Conservation (phyloP, 768 basidiomycete genomes). For the Pleurotus salmoneostramineus region DNA sequence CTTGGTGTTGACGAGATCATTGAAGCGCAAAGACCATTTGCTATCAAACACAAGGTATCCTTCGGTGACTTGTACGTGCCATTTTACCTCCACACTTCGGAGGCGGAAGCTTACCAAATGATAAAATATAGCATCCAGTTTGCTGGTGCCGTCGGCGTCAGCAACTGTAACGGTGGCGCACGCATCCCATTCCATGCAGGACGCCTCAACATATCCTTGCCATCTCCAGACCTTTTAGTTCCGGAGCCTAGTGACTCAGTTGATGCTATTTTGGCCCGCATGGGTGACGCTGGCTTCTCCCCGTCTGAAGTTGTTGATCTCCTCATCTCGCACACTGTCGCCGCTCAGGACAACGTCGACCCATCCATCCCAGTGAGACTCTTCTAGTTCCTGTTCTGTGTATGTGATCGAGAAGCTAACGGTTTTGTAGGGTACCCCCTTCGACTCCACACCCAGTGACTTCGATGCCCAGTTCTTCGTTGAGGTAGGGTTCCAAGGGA, state of each 20-base stretch:
- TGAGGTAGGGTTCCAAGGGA: constrained; percentile 14
- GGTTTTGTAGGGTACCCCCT: constrained; percentile 18
- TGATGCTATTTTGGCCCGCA: constrained; percentile 12
- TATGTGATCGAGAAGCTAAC: neutral
- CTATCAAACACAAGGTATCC: constrained; percentile 24
- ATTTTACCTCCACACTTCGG: neutral
- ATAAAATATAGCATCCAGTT: constrained; percentile 25
- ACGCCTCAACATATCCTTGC: neutral
- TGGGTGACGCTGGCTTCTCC: constrained; percentile 15
- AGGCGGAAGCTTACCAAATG: neutral
- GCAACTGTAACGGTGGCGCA: constrained; percentile 18
- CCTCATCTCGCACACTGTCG: constrained; percentile 13
- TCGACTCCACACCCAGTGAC: constrained; percentile 24
- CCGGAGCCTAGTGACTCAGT: constrained; percentile 9
- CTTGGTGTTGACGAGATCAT: constrained; percentile 27
- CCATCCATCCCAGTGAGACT: constrained; percentile 19
- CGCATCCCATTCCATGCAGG: constrained; percentile 7
- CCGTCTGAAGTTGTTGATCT: constrained; percentile 13
- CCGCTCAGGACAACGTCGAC: constrained; percentile 17
- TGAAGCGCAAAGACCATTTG: constrained; percentile 23
- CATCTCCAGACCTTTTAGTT: constrained; percentile 8
- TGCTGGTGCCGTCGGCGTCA: constrained; percentile 25
- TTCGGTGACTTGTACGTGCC: constrained; percentile 31
- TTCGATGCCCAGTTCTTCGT: constrained; percentile 30
- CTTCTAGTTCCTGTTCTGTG: too few species aligned